These are phyloP conservation scores for Actinidia arguta DNA, from an alignment of 179 eudicot species.

Conservation along the genomic window DNA sequence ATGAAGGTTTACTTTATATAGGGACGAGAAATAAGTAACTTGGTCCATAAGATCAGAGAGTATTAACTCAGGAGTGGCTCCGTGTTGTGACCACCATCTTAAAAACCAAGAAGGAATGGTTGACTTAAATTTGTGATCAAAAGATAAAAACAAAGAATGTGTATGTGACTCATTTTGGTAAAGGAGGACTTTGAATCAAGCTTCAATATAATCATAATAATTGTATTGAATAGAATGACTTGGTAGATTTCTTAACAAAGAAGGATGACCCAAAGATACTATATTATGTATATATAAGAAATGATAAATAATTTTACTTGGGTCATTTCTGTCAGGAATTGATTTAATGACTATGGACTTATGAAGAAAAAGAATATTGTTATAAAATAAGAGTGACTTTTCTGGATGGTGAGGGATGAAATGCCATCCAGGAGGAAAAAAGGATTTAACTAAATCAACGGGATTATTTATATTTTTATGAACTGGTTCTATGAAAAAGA, in stretches of 20 bases:
- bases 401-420: not conserved
- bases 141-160: not conserved
- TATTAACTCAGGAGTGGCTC: no score
- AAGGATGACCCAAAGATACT: not conserved
- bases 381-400: not conserved
- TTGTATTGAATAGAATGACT: not conserved
- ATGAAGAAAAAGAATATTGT: not conserved
- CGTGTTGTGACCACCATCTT: no score
- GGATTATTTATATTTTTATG: not conserved
- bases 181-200: not conserved
- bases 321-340: not conserved
- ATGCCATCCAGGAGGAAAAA: not conserved
- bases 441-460: not conserved
- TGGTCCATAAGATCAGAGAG: no score
- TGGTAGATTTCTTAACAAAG: not conserved
- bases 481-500: no score
- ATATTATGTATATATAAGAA: not conserved
- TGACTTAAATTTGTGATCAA: no score
- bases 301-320: not conserved
- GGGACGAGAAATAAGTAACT: no score
- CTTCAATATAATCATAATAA: not conserved
- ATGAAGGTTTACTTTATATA: no score
- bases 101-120: no score
- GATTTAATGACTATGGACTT: not conserved
- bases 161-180: not conserved